A percentile compares a stretch with the other conserved stretches of the same genome.
Evolutionary conservation across 1,284 basidiomycete genomes (phyloP).

Genomic region (Pseudozyma tsukubaensis): DNA sequence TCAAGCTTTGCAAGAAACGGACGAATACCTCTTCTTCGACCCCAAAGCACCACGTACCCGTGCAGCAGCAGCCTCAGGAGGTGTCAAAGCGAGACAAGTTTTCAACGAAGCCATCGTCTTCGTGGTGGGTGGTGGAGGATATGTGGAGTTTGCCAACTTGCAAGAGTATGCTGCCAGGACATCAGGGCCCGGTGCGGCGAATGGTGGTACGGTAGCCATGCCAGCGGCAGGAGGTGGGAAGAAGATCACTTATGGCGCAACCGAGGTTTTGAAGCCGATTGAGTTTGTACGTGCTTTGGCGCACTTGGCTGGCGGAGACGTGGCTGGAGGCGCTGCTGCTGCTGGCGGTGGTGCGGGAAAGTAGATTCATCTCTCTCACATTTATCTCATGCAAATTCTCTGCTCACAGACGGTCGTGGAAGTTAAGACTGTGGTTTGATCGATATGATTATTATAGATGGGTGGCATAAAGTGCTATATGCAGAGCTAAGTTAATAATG

Average conservation of each 20-base stretch:
- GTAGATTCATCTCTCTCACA: neutral
- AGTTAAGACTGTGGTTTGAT: neutral
- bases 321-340: conserved; percentile 7
- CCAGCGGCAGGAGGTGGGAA: conserved; percentile 58
- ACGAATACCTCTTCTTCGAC: conserved; percentile 94
- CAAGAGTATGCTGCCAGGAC: conserved; percentile 59
- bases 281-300: conserved; percentile 81
- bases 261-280: conserved; percentile 90
- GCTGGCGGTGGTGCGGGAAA: neutral
- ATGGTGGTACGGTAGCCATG: conserved; percentile 30
- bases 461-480: neutral
- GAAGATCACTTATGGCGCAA: conserved; percentile 91
- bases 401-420: neutral
- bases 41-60: conserved; percentile 71
- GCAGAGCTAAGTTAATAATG: too few species aligned
- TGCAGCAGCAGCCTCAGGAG: conserved; percentile 24
- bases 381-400: neutral
- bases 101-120: conserved; percentile 92
- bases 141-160: conserved; percentile 96
- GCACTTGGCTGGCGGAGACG: conserved; percentile 38
- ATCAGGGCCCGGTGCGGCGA: conserved; percentile 81
- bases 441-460: neutral
- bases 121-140: conserved; percentile 93
- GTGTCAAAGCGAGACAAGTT: conserved; percentile 70
- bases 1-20: conserved; percentile 77